Evolutionary conservation across 2,329 filamentous ascomycete species (phyloP), one percentile per base, ranked within the genome.

Genomic region (Calcarisporium arbuscula): DNA sequence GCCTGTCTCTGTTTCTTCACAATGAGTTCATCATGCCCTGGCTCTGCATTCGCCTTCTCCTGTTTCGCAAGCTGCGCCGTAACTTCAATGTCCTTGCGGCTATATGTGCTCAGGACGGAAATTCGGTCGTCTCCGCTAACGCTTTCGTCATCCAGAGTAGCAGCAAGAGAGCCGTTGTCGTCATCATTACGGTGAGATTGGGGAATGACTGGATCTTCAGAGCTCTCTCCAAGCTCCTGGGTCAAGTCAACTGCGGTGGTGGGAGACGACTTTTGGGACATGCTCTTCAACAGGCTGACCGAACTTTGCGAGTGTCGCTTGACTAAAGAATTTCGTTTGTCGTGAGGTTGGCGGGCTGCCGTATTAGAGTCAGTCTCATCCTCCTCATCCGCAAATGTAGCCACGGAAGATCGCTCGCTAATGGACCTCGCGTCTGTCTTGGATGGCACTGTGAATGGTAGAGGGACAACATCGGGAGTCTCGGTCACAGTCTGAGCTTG

Each of bases 311-410:
- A 77, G 3, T 75, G 51, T 14, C 67, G 64, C 32, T 69, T 68
- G 5, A 64, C 66, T 14, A 68, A 42, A 4, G 68, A 67, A 11
- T 51, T 49, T 16, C 59, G 56, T 34, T 53, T 58, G 45, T 41
- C 41, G 37, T 28, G 44, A 31, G 35, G 45, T 30, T 42, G 52
- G 28, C 34, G 40, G 23, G n/a, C n/a, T n/a, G n/a, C n/a, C n/a
- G n/a, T n/a, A n/a, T n/a, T n/a, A n/a, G n/a, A n/a, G n/a, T n/a
- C n/a, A 8, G 35, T 34, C 16, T 57, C 49, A n/a, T 70, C 68
- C 9, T 69, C 68, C 19, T 79, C 70, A 37, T 82, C 80, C 12
- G 81, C 80, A 48, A 82, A 71, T 0, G 83, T 83, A 4, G 81
- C 85, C 15, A 85, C 67, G 2, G 84, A 85, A 3, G 81, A 86